These are phyloP conservation scores for Paraglomus occultum DNA, from an alignment of 192 early-diverging fungal genomes.

Conservation along the genomic window DNA sequence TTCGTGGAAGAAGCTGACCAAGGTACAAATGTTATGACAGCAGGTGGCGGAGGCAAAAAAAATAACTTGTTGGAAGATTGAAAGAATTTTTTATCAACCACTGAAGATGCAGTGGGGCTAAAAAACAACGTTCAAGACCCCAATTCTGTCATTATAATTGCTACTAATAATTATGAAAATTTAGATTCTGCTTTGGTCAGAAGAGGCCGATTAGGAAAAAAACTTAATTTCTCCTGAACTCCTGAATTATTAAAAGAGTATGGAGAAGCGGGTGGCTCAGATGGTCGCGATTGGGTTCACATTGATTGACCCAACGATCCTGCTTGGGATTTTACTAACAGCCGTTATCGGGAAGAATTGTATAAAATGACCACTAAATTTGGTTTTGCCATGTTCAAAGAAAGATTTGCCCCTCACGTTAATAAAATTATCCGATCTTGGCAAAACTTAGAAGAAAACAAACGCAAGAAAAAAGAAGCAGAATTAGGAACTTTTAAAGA, in stretches of 20 bases:
- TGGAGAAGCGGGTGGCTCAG: background rate
- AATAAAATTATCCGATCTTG: background rate
- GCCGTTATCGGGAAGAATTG: too few species aligned
- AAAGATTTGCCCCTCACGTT: background rate
- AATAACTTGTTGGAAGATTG: slow-evolving; percentile 8
- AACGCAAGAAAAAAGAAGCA: background rate
- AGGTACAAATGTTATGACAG: slow-evolving; percentile 7
- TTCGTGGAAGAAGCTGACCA: slow-evolving; percentile 15
- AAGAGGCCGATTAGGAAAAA: slow-evolving; percentile 1
- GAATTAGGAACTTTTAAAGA: slow-evolving; percentile 9
- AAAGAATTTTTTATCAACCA: slow-evolving; percentile 7
- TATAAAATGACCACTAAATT: slow-evolving; percentile 8
- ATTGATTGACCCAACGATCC: background rate
- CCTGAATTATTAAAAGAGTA: slow-evolving; percentile 1
- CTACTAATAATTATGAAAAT: slow-evolving; percentile 1
- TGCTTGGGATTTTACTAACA: too few species aligned
- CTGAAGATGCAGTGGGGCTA: background rate
- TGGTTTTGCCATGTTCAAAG: background rate
- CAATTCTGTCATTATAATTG: slow-evolving; percentile 7
- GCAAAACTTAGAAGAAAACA: slow-evolving; percentile 3
- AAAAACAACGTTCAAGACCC: slow-evolving; percentile 2
- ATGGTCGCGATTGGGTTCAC: too few species aligned
- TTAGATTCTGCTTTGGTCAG: background rate
- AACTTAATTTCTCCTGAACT: slow-evolving; percentile 4
- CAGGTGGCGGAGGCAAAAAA: too few species aligned